Base-by-base conservation (phyloP, 1,284 basidiomycete species). In the Fomitopsis betulina region DNA sequence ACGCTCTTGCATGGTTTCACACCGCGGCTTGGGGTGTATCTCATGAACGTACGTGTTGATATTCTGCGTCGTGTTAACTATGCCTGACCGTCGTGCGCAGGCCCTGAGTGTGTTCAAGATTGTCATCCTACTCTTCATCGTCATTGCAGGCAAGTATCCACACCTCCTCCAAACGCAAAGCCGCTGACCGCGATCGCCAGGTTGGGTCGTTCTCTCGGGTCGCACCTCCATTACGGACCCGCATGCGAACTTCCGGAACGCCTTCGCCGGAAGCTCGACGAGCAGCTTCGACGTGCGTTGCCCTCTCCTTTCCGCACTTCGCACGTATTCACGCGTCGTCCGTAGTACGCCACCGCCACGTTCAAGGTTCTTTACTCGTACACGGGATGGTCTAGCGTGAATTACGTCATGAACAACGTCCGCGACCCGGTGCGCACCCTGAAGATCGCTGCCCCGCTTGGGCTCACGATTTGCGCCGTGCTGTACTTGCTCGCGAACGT, bases 371-470 rank as follows among this genome's bases (percentile, higher is more conserved):
- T 86, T n/a, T 75, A 76, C 59, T 71, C 82, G 1, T 87, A 86
- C 62, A 61, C 74, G 0, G 70, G 70, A 13, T 71, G 70, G 70
- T 66, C 68, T 47, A 69, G 65, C 58, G 65, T 71, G 23, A 71
- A 71, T 58, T 71, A 71, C 60, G 68, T 71, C 2, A 71, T 90
- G 19, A 87, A 86, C 27, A 87, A 89, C 68, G 77, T 88, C 25
- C 78, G 76, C 38, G 76, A 89, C 65, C 87, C 87, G 6, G 77
- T 88, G 3, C 76, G 78, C 42, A 89, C 87, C 1, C 80, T 90
- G 66, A 88, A 84, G 68, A 75, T 79, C 15, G 87, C 87, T 0
- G 86, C 83, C 8, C 86, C 87, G 3, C 68, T 88, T n/a, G 86
- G 85, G 0, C 79, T 89, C 71, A 59, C 75, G 6, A 75, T 77